Evolutionary conservation across 139 green algal genomes (phyloP), one percentile per base, ranked within the genome.

Genomic region (Chlorella sp.): DNA sequence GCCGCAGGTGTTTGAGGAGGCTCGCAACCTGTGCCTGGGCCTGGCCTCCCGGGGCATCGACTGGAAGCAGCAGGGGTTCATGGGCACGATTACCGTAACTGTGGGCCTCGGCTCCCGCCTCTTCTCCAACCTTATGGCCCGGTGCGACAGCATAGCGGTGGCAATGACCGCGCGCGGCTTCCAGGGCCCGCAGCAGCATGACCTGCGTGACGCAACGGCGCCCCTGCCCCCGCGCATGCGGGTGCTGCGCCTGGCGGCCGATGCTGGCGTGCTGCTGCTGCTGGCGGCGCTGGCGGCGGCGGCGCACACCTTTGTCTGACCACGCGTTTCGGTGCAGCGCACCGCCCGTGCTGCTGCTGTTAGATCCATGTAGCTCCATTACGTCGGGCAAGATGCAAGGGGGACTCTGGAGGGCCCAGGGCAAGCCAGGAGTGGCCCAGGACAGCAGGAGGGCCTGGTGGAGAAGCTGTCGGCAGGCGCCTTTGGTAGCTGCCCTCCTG

Each of bases 151-250:
- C 87, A 92, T 93, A 30, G 83, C 91, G 22, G n/a, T 86, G 2
- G 83, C 91, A 3, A 93, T 93, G 91, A 68, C 84, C 3, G 88
- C 88, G 0, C 78, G 91, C 21, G 91, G 91, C 32, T 93, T 93
- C 83, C 36, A 37, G 30, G 91, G 84, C 21, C 88, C 91, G 3
- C 48, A 60, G 0, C 9, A 30, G 39, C 88, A 93, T 48, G 64
- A 37, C 19, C 28, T 92, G 85, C 66, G 73, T 30, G 61, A 85
- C n/a, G 28, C 81, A 4, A 40, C 37, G 24, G 40, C 76, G 77
- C 86, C 39, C 0, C 73, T n/a, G 22, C 15, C 40, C 1, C 21
- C n/a, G 0, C 39, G 12, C 39, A 53, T 34, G n/a, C 15, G 34
- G 57, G 34, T 34, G 40, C 40, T 14, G 40, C 21, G 76, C 15